phyloP scores from a whole-genome alignment of 805 yeast genomes.

The Cyberlindnera petersonii region DNA sequence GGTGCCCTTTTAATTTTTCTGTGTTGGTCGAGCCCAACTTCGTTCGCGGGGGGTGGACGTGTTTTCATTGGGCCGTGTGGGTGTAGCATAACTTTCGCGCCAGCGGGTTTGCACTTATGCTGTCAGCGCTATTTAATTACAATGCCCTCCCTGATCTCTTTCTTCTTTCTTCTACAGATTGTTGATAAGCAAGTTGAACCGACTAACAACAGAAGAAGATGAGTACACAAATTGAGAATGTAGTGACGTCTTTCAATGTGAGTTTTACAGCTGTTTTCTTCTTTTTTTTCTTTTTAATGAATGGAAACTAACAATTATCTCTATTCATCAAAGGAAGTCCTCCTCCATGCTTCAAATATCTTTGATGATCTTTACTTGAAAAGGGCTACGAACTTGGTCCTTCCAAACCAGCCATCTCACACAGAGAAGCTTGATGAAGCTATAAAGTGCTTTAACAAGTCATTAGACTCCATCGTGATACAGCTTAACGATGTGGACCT shows the following conservation, averaged over 20 bases:
- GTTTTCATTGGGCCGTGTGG: not conserved
- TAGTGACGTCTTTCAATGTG: slow-evolving; percentile 13
- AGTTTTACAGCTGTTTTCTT: not conserved
- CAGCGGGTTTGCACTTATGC: too few relatives aligned
- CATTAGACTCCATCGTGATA: slow-evolving; percentile 21
- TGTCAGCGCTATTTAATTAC: too few relatives aligned
- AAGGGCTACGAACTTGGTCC: slow-evolving; percentile 22
- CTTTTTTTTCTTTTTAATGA: not conserved
- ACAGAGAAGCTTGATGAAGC: slow-evolving; percentile 13
- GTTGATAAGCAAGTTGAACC: too few relatives aligned
- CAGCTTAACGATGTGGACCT: slow-evolving; percentile 24
- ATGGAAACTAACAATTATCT: not conserved
- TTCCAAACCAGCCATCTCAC: slow-evolving; percentile 19
- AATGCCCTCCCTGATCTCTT: too few relatives aligned
- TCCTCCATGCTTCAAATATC: slow-evolving; percentile 21
- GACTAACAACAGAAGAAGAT: not conserved
- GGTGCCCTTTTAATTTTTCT: not conserved
- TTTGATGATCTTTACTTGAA: slow-evolving; percentile 24
- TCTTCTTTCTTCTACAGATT: too few relatives aligned
- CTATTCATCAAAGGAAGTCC: slow-evolving; percentile 27
- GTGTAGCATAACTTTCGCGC: too few relatives aligned
- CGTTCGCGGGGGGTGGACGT: not conserved
- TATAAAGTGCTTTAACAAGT: slow-evolving; percentile 19
- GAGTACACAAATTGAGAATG: slow-evolving; percentile 17
- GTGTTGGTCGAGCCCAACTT: not conserved